phyloP scores from a whole-genome alignment of 345 rosid genomes.

The Populus deltoides region DNA sequence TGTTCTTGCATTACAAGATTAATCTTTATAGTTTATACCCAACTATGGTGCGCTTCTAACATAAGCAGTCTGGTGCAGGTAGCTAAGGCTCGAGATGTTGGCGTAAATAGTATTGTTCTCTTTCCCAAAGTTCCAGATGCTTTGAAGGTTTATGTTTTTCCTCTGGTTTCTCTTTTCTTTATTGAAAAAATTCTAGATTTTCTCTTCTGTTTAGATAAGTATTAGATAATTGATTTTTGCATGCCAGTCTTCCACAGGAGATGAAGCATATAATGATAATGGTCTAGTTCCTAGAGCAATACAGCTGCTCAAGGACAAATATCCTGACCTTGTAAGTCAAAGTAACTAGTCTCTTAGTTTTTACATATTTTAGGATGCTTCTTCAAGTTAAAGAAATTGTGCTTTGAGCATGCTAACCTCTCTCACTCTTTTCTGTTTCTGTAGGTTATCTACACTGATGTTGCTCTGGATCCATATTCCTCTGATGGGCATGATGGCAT shows the following conservation, averaged over 20 bases:
- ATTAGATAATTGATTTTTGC: constrained; percentile 12
- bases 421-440: constrained; percentile 9
- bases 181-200: background rate
- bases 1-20: background rate
- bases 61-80: constrained; percentile 45
- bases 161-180: constrained; percentile 6
- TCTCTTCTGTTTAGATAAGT: background rate
- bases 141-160: constrained; percentile 57
- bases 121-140: constrained; percentile 98
- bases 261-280: constrained; percentile 86
- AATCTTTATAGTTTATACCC: background rate
- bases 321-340: constrained; percentile 77
- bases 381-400: background rate
- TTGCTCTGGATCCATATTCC: constrained; percentile 86
- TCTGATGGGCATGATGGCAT: constrained; percentile 94
- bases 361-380: background rate
- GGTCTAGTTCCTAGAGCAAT: constrained; percentile 85
- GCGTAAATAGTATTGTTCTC: constrained; percentile 77
- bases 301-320: constrained; percentile 70
- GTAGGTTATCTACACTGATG: constrained; percentile 87
- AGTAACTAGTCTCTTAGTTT: background rate
- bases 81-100: constrained; percentile 87
- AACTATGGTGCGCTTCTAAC: background rate
- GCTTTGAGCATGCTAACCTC: background rate
- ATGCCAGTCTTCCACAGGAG: constrained; percentile 70